Evolutionary conservation across 2,329 filamentous ascomycete genomes (phyloP).

Genomic region (Orbilia oligospora): DNA sequence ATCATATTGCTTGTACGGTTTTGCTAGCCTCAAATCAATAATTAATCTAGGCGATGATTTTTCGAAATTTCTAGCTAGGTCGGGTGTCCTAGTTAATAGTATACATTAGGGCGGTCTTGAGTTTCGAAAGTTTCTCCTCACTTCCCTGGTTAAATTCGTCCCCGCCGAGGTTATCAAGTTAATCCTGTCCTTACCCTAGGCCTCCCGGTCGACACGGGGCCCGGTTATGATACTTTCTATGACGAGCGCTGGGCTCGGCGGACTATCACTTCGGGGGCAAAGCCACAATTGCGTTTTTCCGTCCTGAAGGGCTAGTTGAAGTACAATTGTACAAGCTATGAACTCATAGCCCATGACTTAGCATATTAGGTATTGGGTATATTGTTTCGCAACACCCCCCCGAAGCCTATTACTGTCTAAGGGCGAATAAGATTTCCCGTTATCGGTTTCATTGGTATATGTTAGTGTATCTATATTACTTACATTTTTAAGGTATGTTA

Average conservation of each 20-base stretch:
- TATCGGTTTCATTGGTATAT: no score
- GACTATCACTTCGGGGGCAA: neutral
- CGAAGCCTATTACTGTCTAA: no score
- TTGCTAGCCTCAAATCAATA: neutral
- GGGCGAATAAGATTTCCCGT: no score
- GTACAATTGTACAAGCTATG: no score
- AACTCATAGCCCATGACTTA: no score
- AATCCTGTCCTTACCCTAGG: no score
- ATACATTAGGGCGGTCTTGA: neutral
- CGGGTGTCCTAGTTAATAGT: neutral
- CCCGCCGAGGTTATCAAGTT: neutral
- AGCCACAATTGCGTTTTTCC: neutral
- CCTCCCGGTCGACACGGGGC: neutral
- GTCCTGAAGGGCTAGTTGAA: no score
- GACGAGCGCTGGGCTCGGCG: neutral
- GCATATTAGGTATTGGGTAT: no score
- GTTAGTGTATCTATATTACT: no score
- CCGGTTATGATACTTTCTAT: neutral
- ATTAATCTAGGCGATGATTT: neutral
- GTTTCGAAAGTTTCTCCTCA: neutral
- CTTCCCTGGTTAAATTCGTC: neutral
- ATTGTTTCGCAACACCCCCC: no score
- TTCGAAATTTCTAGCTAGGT: neutral
- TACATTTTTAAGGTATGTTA: no score
- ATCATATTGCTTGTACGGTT: neutral